phyloP scores from a whole-genome alignment of 345 rosid genomes.

The Turritis glabra region DNA sequence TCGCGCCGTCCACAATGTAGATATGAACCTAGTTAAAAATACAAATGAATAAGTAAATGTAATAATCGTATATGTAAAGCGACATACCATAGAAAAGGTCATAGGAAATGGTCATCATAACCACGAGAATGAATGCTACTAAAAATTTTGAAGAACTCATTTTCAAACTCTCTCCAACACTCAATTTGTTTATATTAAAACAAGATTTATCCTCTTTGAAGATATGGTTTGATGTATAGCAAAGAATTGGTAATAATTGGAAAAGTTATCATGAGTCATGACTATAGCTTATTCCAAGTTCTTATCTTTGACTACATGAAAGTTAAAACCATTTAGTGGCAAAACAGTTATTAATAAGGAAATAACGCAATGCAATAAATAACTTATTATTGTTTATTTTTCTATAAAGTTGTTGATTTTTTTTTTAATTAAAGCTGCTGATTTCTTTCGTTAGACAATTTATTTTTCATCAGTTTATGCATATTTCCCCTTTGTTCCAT shows the following conservation, averaged over 20 bases:
- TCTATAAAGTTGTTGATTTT: too few species aligned
- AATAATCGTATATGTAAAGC: background rate
- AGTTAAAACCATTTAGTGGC: too few species aligned
- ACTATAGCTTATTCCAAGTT: background rate
- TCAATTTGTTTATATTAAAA: background rate
- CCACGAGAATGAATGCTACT: constrained; percentile 3
- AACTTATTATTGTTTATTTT: too few species aligned
- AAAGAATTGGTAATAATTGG: too few species aligned
- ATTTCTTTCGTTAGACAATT: background rate
- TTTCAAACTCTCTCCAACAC: background rate
- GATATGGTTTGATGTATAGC: too few species aligned
- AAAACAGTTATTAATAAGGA: too few species aligned
- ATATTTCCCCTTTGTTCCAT: too few species aligned
- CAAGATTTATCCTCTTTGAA: background rate
- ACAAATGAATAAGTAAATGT: background rate
- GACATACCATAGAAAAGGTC: background rate
- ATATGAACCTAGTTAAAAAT: too few species aligned
- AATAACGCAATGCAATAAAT: too few species aligned
- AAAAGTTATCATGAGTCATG: background rate
- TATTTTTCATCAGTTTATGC: background rate
- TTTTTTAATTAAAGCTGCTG: background rate
- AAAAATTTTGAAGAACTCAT: constrained; percentile 1
- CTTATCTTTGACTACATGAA: too few species aligned
- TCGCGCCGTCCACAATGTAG: too few species aligned
- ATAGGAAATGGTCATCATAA: background rate